Base-by-base conservation (phyloP, 1,139 yeast genomes). In the Magnusiomyces tetraspermus region DNA sequence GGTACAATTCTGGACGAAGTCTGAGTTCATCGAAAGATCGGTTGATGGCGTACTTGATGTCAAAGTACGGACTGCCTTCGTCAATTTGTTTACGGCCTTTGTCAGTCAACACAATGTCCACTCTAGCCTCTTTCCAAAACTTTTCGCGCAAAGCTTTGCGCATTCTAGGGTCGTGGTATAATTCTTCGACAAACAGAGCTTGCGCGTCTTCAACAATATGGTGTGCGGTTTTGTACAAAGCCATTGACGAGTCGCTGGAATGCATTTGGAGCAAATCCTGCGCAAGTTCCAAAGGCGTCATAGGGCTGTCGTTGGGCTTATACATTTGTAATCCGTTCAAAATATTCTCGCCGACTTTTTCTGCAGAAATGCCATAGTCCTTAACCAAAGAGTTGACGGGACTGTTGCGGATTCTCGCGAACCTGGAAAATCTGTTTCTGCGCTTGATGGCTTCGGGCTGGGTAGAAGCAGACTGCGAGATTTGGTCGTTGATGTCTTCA, bases 1-100 rank as follows among this genome's bases (percentile, higher is more conserved):
- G 74, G 59, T 85, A 85, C 30, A 85, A 72, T 62, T 88, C 95
- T 0, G 98, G 97, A 51, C 80, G 76, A 46, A 74, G 75, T 2
- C 80, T 78, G 61, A 94, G 78, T 55, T 89, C 92, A 11, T 77
- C 77, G 11, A 92, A 83, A 1, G 87, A 76, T 63, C 94, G 78
- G 67, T 88, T 85, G 53, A 81, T 78, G 19, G 96, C 95, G 67
- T 92, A 94, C 67, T 92, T 94, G 71, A 94, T 83, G 63, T 88
- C 96, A 56, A 85, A 88, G 63, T 82, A 90, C 1, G 92, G 85
- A 58, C 92, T 83, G 57, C 82, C 82, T 54, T 79, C 82, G 60
- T 85, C 95, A 58, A 92, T 92, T 58, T 84, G 81, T 48, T 80
- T 74, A 61, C 80, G 80, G 57, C 99, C 99, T 69, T 87, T 89